Base-by-base conservation (phyloP, 345 rosid genomes). In the Cardamine chenopodiifolia region DNA sequence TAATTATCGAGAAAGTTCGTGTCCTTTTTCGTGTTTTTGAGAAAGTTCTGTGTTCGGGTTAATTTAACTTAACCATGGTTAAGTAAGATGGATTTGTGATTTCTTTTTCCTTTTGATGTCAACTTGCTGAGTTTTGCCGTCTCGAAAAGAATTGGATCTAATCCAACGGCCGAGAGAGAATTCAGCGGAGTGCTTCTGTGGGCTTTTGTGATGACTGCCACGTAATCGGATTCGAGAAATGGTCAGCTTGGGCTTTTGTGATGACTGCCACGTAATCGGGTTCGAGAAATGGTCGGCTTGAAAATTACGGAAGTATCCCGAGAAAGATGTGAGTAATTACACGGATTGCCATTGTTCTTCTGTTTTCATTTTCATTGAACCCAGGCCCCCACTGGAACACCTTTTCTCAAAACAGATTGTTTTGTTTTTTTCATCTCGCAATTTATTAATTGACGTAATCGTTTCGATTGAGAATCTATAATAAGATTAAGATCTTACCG, bases 141-240 rank as follows among this genome's bases (percentile, higher is more conserved):
- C 60, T 71, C 50, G 50, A 58, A 52, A 71, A 47, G 74, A 3
- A 68, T 47, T 47, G 82, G 72, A 73, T 77, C 87, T 78, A 54
- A 83, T 82, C 86, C 32, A 72, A 83, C 88, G 87, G 84, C 71
- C 61, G 67, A 45, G 70, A 62, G 9, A 28, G 62, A 13, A 8
- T 31, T 25, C 64, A 39, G 62, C 55, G 48, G 40, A 61, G 58
- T 58, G 74, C 49, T 63, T 79, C 62, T 71, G 55, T 62, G 79
- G 71, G 79, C 77, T 53, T 17, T 40, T 65, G 50, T 25, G 58
- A 25, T 39, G 44, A 6, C 18, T 58, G 87, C 88, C 90, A 82
- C 85, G 88, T 83, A 76, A 26, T 4, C 8, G 1, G 62, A 22
- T 67, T 69, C 23, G 62, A 49, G 66, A 75, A 80, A 80, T 61